Conservation (phyloP, 2,329 filamentous ascomycete species). For the Ilyonectria destructans region DNA sequence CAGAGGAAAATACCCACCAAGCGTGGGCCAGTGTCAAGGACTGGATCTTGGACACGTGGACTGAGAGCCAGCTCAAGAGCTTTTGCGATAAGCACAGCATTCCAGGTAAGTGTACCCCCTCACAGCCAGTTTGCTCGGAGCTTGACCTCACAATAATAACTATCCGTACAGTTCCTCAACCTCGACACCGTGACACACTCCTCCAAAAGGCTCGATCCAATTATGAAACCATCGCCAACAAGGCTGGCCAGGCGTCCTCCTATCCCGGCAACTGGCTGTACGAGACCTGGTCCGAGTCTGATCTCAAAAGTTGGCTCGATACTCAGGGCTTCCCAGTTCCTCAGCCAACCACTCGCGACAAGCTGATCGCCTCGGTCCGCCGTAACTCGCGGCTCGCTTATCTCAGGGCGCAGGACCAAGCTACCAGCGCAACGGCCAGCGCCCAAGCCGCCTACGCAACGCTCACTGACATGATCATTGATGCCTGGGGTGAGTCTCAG, state of each 20-base stretch:
- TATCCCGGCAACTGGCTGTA: constrained; percentile 98
- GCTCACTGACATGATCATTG: constrained; percentile 87
- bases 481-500: constrained; percentile 90
- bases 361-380: constrained; percentile 89
- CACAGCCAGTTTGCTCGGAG: background rate
- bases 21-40: constrained; percentile 83
- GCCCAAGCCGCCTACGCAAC: constrained; percentile 81
- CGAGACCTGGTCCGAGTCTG: constrained; percentile 90
- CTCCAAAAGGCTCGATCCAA: constrained; percentile 84
- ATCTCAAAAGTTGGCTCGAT: constrained; percentile 95
- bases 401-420: constrained; percentile 75
- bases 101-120: constrained; percentile 67
- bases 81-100: constrained; percentile 93
- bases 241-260: constrained; percentile 80
- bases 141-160: constrained; percentile 5
- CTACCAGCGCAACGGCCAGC: constrained; percentile 74
- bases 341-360: constrained; percentile 88
- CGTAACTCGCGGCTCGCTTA: constrained; percentile 90
- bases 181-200: constrained; percentile 86
- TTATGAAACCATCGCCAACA: constrained; percentile 85
- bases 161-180: constrained; percentile 77
- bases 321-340: constrained; percentile 88
- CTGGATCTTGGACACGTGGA: constrained; percentile 97
- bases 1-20: constrained; percentile 81
- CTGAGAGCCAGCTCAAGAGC: constrained; percentile 92